phyloP scores from a whole-genome alignment of 148 eudicot genomes.

The Vaccinium corymbosum region DNA sequence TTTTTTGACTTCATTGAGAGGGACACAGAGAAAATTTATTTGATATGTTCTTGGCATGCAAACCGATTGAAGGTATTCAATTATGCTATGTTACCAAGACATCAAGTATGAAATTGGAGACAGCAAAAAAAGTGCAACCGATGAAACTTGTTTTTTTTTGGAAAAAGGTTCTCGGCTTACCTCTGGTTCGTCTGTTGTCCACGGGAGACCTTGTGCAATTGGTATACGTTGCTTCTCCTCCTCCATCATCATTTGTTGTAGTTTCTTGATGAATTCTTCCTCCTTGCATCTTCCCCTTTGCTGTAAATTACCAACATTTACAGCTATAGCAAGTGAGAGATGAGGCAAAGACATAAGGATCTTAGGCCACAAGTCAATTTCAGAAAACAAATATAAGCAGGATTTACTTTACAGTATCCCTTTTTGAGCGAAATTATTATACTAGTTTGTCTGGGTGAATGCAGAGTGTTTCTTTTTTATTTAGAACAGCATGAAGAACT shows the following conservation, averaged over 20 bases:
- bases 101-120: neutral
- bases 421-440: too few relatives aligned
- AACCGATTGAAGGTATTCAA: neutral
- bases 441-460: too few relatives aligned
- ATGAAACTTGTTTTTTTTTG: neutral
- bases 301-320: constrained; percentile 25
- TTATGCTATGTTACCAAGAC: neutral
- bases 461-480: too few relatives aligned
- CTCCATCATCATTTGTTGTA: constrained; percentile 64
- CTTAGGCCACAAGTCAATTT: neutral
- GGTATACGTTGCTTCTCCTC: constrained; percentile 83
- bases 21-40: neutral
- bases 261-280: constrained; percentile 72
- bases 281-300: constrained; percentile 83
- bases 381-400: neutral
- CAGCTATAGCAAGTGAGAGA: constrained; percentile 3
- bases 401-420: too few relatives aligned
- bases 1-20: neutral
- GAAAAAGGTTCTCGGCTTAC: constrained; percentile 28
- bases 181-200: constrained; percentile 95
- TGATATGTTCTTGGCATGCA: neutral
- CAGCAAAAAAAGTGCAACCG: neutral
- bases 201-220: constrained; percentile 90
- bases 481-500: too few relatives aligned
- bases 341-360: neutral